A percentile compares a stretch with the other conserved stretches of the same genome.
Conservation (phyloP, 306 rosid genomes). For the Urtica urens region DNA sequence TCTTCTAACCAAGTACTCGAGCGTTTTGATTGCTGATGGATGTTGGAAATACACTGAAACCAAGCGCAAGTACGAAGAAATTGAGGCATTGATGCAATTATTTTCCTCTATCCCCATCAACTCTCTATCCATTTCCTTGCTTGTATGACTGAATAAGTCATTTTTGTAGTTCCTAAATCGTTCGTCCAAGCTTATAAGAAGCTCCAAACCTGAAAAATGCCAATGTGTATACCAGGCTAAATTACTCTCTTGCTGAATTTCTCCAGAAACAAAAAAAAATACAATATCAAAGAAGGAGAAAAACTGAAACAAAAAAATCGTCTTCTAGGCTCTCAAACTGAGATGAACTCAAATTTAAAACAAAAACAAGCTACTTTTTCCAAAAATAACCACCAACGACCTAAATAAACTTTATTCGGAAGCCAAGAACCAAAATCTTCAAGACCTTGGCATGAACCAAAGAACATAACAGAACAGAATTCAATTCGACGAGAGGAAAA, state of each 20-base stretch:
- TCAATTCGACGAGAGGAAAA: too few relatives aligned
- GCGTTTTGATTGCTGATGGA: constrained; percentile 54
- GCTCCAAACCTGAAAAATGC: constrained; percentile 61
- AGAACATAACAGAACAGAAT: too few relatives aligned
- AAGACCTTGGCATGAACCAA: too few relatives aligned
- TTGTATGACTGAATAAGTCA: constrained; percentile 50
- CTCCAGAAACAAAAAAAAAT: constrained; percentile 5
- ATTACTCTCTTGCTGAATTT: neutral
- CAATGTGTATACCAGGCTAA: neutral
- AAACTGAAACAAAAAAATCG: too few relatives aligned
- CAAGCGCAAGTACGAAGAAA: constrained; percentile 49
- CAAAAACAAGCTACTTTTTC: too few relatives aligned
- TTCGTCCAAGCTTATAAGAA: constrained; percentile 47
- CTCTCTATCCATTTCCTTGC: constrained; percentile 72
- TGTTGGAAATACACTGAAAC: constrained; percentile 51
- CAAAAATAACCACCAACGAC: too few relatives aligned
- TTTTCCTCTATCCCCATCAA: constrained; percentile 55
- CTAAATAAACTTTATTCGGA: too few relatives aligned
- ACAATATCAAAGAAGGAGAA: too few relatives aligned
- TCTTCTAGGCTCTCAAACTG: too few relatives aligned
- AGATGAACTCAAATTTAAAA: too few relatives aligned
- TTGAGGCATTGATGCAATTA: constrained; percentile 39
- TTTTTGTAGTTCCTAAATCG: constrained; percentile 52
- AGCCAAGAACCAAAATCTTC: too few relatives aligned
- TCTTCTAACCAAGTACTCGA: constrained; percentile 82